Percentiles rank a stretch among this genome's conserved stretches.
These are phyloP conservation scores for Aspergillus nanangensis DNA, from an alignment of 495 filamentous ascomycete species.

Conservation along the genomic window DNA sequence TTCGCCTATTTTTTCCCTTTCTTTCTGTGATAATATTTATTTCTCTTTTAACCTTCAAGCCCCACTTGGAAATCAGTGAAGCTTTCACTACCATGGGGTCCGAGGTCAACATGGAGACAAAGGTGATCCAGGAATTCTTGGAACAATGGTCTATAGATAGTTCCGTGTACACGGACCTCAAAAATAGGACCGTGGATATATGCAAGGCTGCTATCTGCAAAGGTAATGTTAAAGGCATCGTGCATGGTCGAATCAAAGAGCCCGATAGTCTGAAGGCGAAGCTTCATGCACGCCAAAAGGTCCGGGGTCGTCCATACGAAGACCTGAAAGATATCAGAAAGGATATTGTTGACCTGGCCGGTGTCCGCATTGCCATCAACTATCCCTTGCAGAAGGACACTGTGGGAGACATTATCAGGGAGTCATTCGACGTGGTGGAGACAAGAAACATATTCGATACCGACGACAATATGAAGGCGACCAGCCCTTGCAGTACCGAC, in stretches of 20 bases:
- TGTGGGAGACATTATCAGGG: constrained; percentile 9
- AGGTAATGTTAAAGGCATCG: background rate
- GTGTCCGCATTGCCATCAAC: constrained; percentile 13
- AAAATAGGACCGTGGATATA: no score
- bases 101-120: no score
- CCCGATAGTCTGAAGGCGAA: background rate
- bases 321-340: constrained; percentile 4
- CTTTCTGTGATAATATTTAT: no score
- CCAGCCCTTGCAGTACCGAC: background rate
- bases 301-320: background rate
- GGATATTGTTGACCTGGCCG: constrained; percentile 15
- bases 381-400: constrained; percentile 7
- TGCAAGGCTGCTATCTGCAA: background rate
- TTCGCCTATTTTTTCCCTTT: no score
- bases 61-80: no score
- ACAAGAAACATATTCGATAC: background rate
- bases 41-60: no score
- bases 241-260: background rate
- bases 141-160: no score
- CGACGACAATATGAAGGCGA: background rate
- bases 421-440: constrained; percentile 2
- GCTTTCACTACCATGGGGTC: no score
- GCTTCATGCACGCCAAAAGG: background rate
- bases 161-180: no score
- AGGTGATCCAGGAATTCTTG: no score